These are phyloP conservation scores for Psophocarpus tetragonolobus DNA, from an alignment of 306 rosid genomes.

Conservation along the genomic window DNA sequence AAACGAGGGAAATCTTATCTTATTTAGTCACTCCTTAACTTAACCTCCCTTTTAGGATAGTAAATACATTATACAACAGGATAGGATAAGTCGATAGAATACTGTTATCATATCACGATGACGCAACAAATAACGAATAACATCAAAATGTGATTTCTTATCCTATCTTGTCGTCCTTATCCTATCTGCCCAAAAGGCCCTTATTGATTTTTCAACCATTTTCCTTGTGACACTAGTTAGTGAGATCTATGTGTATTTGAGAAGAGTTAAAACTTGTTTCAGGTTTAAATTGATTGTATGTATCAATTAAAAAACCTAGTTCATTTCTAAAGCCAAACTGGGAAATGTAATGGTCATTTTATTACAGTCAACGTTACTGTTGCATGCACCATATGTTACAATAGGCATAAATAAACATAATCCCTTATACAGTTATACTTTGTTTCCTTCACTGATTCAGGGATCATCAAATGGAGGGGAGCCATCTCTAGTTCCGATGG, in stretches of 20 bases:
- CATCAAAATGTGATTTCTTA: too few species aligned
- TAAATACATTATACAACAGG: too few species aligned
- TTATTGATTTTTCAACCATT: neutral
- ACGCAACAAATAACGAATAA: too few species aligned
- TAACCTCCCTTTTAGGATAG: too few species aligned
- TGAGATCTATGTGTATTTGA: neutral
- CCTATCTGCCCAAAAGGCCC: too few species aligned
- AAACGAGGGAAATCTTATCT: too few species aligned
- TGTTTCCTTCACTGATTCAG: slow-evolving; percentile 50
- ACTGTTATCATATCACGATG: too few species aligned
- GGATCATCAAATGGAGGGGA: slow-evolving; percentile 80
- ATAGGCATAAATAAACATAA: neutral
- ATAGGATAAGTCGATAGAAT: too few species aligned
- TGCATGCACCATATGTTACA: neutral
- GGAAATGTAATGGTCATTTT: slow-evolving; percentile 10
- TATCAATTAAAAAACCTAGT: neutral
- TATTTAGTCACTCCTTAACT: too few species aligned
- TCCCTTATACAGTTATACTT: neutral
- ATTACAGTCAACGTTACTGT: neutral
- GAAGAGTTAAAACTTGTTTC: neutral
- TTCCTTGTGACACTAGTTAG: neutral
- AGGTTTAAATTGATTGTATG: neutral
- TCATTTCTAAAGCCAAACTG: neutral
- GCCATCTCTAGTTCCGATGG: slow-evolving; percentile 64
- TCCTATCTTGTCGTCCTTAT: too few species aligned